Conservation (phyloP, 208 protist species). For the Crithidia acanthocephali region DNA sequence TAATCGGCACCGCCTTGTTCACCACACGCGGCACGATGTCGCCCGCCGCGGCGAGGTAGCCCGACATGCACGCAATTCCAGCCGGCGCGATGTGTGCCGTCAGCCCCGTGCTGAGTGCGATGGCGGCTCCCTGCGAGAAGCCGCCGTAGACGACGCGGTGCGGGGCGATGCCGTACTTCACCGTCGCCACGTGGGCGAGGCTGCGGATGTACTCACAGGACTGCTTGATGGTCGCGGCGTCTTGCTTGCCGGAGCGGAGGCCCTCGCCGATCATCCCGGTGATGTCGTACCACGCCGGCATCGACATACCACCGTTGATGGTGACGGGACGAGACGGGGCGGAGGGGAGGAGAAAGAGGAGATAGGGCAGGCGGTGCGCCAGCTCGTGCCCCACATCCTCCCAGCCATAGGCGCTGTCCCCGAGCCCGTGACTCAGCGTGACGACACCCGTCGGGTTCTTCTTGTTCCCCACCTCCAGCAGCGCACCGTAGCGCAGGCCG, state of each 20-base stretch:
- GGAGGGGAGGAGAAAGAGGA: slow-evolving; percentile 93
- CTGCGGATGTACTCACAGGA: slow-evolving; percentile 78
- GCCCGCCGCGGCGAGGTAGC: slow-evolving; percentile 67
- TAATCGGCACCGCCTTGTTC: slow-evolving; percentile 43
- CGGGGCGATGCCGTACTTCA: slow-evolving; percentile 61
- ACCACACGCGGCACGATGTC: slow-evolving; percentile 53
- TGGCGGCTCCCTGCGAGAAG: slow-evolving; percentile 92
- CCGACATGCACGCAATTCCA: slow-evolving; percentile 76
- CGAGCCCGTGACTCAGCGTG: slow-evolving; percentile 92
- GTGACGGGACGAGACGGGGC: slow-evolving; percentile 83
- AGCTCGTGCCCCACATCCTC: slow-evolving; percentile 73
- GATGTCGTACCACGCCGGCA: slow-evolving; percentile 95
- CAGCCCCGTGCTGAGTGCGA: slow-evolving; percentile 78
- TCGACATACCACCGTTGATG: slow-evolving; percentile 86
- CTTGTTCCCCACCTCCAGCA: slow-evolving; percentile 76
- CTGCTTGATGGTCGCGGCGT: slow-evolving; percentile 47
- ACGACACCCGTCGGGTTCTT: slow-evolving; percentile 77
- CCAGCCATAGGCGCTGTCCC: slow-evolving; percentile 91
- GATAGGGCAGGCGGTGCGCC: slow-evolving; percentile 63
- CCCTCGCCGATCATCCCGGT: slow-evolving; percentile 42
- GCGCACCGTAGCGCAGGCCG: slow-evolving; percentile 59
- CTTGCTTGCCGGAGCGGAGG: slow-evolving; percentile 43
- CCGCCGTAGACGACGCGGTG: slow-evolving; percentile 90
- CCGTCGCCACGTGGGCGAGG: slow-evolving; percentile 54
- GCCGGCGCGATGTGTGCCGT: slow-evolving; percentile 62